Base-by-base conservation (phyloP, 495 filamentous ascomycete species). In the Xylaria palmicola region DNA sequence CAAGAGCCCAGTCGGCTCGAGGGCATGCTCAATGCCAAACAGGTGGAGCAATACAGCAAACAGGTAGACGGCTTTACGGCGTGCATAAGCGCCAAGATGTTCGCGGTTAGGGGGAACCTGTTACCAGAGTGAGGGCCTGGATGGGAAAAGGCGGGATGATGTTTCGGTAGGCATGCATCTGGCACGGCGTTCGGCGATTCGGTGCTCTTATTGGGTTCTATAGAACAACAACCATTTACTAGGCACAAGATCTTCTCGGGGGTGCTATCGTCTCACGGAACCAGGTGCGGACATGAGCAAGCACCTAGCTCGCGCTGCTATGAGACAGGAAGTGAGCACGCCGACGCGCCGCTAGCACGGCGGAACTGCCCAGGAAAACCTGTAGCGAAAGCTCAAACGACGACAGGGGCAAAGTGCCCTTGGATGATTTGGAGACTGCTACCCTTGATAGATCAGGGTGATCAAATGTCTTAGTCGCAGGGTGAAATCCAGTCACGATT, bases 51-150 rank as follows among this genome's bases (percentile, higher is more conserved):
- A 81, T 98, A 98, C 79, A 90, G 92, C 60, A 88, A 91, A 78
- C 93, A 97, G 80, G 87, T 98, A 52, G 94, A 98, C 80, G 91
- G 89, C n/a, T 98, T 98, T 72, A 90, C 92, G 44, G 92, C 93
- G 30, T 86, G 82, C 50, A 88, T 94, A 56, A 94, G 88, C 53
- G 85, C 90, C 27, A 98, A 98, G 88, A 97, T 98, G 95, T 98
- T 98, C 74, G 94, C 91, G 20, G 92, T 96, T 48, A 88, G 93
- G 80, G 91, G 90, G 26, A 84, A 81, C 65, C 67, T 85, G 66
- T 75, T 84, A 45, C 81, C 80, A 3, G 80, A 83, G 63, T 81
- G 67, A 75, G 52, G 50, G 17, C 30, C 22, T 32, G 10, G 32
- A 41, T 24, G 24, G 49, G 44, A 58, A 66, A 58, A 60, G n/a